phyloP scores from a whole-genome alignment of 441 rosid species.

The Syzygium syzygioides region DNA sequence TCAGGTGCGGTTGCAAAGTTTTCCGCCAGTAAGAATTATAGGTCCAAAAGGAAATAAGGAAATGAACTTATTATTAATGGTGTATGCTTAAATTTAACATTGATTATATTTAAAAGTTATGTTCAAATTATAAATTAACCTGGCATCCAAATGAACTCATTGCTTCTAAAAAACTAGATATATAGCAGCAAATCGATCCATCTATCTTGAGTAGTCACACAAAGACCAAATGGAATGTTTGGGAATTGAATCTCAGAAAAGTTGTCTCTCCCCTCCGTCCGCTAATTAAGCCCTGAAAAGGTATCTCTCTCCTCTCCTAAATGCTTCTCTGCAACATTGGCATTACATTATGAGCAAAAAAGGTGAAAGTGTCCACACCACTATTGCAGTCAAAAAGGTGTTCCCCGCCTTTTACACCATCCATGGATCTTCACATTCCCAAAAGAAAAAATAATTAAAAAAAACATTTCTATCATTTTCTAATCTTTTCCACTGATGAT shows the following conservation, averaged over 20 bases:
- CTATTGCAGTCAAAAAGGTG: conserved; percentile 37
- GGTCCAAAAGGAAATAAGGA: not conserved
- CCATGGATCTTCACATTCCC: conserved; percentile 4
- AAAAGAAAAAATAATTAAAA: not conserved
- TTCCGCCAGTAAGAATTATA: not conserved
- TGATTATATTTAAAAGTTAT: not conserved
- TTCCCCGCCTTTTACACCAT: conserved; percentile 20
- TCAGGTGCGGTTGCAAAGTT: not conserved
- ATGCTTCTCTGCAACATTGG: not conserved
- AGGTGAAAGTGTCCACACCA: not conserved
- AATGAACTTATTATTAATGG: not conserved
- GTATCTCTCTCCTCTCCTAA: not conserved
- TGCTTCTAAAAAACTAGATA: not conserved
- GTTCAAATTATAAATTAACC: not conserved
- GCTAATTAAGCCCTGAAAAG: not conserved
- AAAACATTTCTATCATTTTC: not conserved
- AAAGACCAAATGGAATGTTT: not conserved
- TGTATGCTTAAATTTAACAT: not conserved
- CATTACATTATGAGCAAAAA: conserved; percentile 9
- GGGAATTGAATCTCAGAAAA: not conserved
- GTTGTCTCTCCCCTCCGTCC: not conserved
- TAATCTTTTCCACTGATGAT: conserved; percentile 27
- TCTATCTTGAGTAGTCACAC: not conserved
- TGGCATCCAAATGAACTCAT: not conserved
- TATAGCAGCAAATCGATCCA: not conserved